A percentile compares a stretch with the other conserved stretches of the same genome.
phyloP scores from a whole-genome alignment of 768 basidiomycete species.

The Boletellus ananiceps region DNA sequence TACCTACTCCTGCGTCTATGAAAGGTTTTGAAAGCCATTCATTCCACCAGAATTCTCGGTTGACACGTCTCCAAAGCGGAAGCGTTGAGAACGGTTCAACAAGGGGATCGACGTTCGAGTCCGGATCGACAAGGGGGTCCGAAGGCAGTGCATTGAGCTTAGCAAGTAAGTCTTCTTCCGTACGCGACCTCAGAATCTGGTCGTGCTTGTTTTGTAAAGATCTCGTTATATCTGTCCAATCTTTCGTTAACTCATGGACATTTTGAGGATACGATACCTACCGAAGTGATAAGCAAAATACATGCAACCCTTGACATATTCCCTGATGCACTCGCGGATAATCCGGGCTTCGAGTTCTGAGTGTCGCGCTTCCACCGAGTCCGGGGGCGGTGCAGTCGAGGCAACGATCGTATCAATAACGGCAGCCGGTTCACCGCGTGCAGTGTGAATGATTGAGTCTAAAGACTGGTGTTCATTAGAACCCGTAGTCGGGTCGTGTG shows the following conservation, averaged over 20 bases:
- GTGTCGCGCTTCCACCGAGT: conserved; percentile 59
- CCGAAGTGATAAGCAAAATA: conserved; percentile 87
- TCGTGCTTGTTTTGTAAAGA: conserved; percentile 80
- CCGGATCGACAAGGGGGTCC: conserved; percentile 23
- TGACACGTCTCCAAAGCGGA: conserved; percentile 89
- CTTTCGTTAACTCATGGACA: neutral
- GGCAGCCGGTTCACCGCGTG: conserved; percentile 45
- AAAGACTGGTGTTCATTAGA: conserved; percentile 23
- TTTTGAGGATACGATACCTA: conserved; percentile 27
- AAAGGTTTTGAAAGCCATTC: conserved; percentile 82
- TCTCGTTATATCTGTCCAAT: conserved; percentile 65
- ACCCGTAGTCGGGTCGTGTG: conserved; percentile 9
- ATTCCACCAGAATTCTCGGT: conserved; percentile 96
- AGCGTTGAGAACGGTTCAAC: conserved; percentile 72
- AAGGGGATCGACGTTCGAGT: conserved; percentile 45
- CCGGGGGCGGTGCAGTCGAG: conserved; percentile 58
- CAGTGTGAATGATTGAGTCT: conserved; percentile 42
- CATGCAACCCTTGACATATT: conserved; percentile 83
- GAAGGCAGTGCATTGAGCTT: conserved; percentile 52
- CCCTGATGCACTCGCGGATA: conserved; percentile 68
- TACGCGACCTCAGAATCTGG: conserved; percentile 50
- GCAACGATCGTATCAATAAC: conserved; percentile 56
- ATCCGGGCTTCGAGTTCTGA: conserved; percentile 81
- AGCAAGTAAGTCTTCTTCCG: conserved; percentile 54
- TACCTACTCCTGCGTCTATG: conserved; percentile 76